Conservation (phyloP, 805 yeast genomes). For the Wickerhamomyces queroliae region DNA sequence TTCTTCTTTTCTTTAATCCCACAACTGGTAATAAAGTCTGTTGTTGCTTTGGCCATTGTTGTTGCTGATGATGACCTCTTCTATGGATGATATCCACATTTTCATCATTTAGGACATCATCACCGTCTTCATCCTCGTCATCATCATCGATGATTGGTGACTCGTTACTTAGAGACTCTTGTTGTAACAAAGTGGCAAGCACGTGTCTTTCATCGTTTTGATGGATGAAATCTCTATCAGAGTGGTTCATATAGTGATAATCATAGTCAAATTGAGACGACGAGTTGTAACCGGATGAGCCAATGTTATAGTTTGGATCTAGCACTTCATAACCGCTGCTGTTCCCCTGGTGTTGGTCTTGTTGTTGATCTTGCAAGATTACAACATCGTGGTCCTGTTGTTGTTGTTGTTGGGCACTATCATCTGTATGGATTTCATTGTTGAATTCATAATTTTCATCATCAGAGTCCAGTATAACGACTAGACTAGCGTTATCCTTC, state of each 20-base stretch:
- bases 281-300: not conserved
- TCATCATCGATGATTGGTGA: not conserved
- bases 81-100: not conserved
- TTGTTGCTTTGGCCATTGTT: not conserved
- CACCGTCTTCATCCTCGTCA: not conserved
- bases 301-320: not conserved
- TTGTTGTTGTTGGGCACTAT: constrained; percentile 3
- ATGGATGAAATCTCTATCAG: not conserved
- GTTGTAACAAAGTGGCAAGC: not conserved
- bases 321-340: too few relatives aligned
- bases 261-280: not conserved
- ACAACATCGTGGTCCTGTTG: not conserved
- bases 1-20: constrained; percentile 38
- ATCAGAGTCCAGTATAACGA: constrained; percentile 36
- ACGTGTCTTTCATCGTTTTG: not conserved
- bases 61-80: not conserved
- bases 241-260: not conserved
- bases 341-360: too few relatives aligned
- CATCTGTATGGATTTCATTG: constrained; percentile 6
- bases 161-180: not conserved
- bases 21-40: constrained; percentile 10
- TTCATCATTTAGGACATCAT: too few relatives aligned
- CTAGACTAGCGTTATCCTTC: constrained; percentile 18
- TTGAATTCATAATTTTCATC: constrained; percentile 29
- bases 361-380: not conserved